A percentile compares a stretch with the other conserved stretches of the same genome.
Evolutionary conservation across 108 stramenopile genomes (phyloP).

Genomic region (Cyclotella distinguenda): DNA sequence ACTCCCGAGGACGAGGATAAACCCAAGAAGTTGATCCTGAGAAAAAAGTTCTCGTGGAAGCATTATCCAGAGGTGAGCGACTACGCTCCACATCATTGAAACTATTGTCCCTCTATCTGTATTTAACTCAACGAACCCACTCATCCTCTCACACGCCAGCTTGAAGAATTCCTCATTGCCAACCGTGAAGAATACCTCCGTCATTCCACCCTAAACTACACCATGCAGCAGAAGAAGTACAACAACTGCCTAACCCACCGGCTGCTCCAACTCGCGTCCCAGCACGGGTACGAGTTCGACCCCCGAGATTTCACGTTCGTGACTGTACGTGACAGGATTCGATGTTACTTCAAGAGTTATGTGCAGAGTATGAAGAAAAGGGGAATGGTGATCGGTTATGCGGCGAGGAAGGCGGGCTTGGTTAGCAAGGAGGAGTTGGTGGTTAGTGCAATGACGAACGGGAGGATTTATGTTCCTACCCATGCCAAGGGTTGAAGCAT

Average conservation of each 20-base stretch:
- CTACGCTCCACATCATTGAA: background rate
- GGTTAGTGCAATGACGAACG: constrained; percentile 45
- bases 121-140: background rate
- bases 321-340: constrained; percentile 82
- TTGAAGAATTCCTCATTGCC: constrained; percentile 50
- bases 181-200: constrained; percentile 85
- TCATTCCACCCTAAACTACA: constrained; percentile 85
- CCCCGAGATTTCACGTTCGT: constrained; percentile 83
- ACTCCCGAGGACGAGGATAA: background rate
- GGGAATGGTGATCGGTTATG: constrained; percentile 61
- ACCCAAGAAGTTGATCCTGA: constrained; percentile 50
- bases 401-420: constrained; percentile 67
- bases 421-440: constrained; percentile 65
- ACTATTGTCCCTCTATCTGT: background rate
- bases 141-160: constrained; percentile 2
- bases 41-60: constrained; percentile 87
- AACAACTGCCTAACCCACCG: constrained; percentile 86
- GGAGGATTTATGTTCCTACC: constrained; percentile 41
- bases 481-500: constrained; percentile 7
- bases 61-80: constrained; percentile 84
- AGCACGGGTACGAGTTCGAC: constrained; percentile 73
- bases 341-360: constrained; percentile 88
- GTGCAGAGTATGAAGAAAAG: constrained; percentile 82
- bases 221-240: constrained; percentile 85
- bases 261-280: constrained; percentile 65